Evolutionary conservation across 371 early-diverging fungal species (phyloP).

Genomic region (Mucor mucedo): DNA sequence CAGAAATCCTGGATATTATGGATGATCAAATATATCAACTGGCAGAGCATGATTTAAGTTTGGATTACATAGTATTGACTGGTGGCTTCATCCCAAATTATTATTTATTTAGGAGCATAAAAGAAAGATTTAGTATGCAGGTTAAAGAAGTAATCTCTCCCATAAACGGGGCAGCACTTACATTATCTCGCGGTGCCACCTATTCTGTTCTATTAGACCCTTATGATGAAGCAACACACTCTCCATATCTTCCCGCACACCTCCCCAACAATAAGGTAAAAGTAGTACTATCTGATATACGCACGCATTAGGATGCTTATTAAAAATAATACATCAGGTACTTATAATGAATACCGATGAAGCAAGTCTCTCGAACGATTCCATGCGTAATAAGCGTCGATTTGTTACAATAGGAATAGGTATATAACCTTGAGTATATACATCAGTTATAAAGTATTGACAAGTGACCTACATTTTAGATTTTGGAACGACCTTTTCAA

Average conservation of each 20-base stretch:
- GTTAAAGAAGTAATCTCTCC: background rate
- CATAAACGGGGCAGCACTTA: background rate
- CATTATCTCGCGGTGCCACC: background rate
- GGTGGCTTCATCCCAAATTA: background rate
- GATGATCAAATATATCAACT: background rate
- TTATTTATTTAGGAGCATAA: background rate
- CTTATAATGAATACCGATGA: background rate
- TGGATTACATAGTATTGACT: background rate
- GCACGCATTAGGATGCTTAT: background rate
- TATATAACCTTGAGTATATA: background rate
- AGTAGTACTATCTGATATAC: too few species aligned
- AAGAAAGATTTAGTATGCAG: background rate
- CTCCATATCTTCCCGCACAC: background rate
- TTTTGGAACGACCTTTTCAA: background rate
- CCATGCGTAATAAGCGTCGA: background rate
- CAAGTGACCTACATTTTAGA: background rate
- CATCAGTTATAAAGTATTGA: too few species aligned
- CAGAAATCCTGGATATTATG: background rate
- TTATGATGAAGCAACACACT: background rate
- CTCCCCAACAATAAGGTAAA: background rate
- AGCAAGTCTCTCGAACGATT: background rate
- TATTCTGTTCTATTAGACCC: background rate
- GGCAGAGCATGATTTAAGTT: background rate
- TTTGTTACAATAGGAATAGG: conserved; percentile 3
- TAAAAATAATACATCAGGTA: background rate